Base-by-base conservation (phyloP, 1,284 basidiomycete genomes). In the Irpex sp. region DNA sequence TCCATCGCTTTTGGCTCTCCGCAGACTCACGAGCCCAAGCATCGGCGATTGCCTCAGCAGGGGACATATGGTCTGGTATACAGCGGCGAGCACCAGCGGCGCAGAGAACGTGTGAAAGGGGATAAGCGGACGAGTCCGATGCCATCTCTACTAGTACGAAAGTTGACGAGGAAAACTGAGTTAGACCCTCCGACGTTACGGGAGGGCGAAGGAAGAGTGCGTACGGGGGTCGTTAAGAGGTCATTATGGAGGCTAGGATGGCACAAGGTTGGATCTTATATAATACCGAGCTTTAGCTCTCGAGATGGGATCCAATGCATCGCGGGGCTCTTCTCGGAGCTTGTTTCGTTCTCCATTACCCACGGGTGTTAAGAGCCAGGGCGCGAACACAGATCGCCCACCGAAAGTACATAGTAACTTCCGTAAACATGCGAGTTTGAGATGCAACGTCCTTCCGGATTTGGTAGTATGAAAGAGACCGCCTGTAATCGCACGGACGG, bases 31-130 rank as follows among this genome's bases (percentile, higher is more conserved):
- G 75, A 69, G 79, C 81, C 88, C 88, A 89, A 60, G 84, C 85
- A 51, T 86, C 82, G 46, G 85, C 85, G 70, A 90, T 89, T 33
- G 82, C 80, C 67, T 86, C 82, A 7, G 83, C 82, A 47, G 84
- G 84, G 13, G 85, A 80, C 68, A 80, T 64, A 62, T 66, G 53
- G 54, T 69, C 68, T 58, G 64, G 66, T 57, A 71, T 72, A 62
- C 63, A 66, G 56, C 35, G 61, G 57, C 33, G n/a, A 13, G 57
- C 49, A 11, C 56, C 56, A 21, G 56, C 35, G 56, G 35, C 65
- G 65, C 39, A 64, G 55, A 63, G 65, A 60, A 60, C 67, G 63
- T 66, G 68, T 61, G 67, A 64, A 68, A 65, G 72, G 66, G 68
- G 65, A 66, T 63, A 68, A 46, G 72, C 67, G 61, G 73, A 71